phyloP scores from a whole-genome alignment of 495 filamentous ascomycete genomes.

The Annulohypoxylon nitens region DNA sequence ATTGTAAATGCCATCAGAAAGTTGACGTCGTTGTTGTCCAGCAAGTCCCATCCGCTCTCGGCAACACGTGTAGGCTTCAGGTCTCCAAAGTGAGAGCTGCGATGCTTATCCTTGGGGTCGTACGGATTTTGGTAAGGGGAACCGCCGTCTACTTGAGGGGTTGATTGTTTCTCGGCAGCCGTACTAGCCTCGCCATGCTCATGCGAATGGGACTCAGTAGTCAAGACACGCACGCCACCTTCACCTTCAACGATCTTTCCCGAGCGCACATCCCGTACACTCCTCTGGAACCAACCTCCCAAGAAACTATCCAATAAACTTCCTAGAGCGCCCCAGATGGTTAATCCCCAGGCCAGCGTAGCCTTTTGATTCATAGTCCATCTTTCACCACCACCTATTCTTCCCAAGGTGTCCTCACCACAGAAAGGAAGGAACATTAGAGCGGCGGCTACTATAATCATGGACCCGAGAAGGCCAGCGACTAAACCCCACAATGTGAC shows the following conservation, averaged over 20 bases:
- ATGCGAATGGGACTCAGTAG: constrained; percentile 44
- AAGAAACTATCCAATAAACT: constrained; percentile 88
- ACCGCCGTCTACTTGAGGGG: constrained; percentile 38
- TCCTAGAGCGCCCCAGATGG: constrained; percentile 78
- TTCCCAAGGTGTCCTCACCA: constrained; percentile 49
- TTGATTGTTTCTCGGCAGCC: constrained; percentile 54
- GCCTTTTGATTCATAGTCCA: constrained; percentile 65
- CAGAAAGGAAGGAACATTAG: constrained; percentile 79
- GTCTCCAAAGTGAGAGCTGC: constrained; percentile 64
- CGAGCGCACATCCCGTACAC: constrained; percentile 82
- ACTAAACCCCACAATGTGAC: constrained; percentile 78
- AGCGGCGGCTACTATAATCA: constrained; percentile 75
- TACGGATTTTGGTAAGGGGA: constrained; percentile 51
- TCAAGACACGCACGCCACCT: constrained; percentile 80
- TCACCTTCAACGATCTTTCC: constrained; percentile 92
- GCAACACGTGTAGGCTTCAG: constrained; percentile 76
- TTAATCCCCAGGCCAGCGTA: constrained; percentile 71
- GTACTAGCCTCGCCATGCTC: constrained; percentile 48
- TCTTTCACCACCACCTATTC: constrained; percentile 53
- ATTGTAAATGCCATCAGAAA: constrained; percentile 85
- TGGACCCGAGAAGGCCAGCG: constrained; percentile 81
- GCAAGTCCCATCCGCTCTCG: constrained; percentile 78
- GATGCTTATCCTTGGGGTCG: constrained; percentile 58
- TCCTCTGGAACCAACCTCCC: constrained; percentile 87
- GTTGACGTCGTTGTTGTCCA: constrained; percentile 97